These are phyloP conservation scores for Hanseniaspora clermontiae DNA, from an alignment of 805 yeast genomes.

Conservation along the genomic window DNA sequence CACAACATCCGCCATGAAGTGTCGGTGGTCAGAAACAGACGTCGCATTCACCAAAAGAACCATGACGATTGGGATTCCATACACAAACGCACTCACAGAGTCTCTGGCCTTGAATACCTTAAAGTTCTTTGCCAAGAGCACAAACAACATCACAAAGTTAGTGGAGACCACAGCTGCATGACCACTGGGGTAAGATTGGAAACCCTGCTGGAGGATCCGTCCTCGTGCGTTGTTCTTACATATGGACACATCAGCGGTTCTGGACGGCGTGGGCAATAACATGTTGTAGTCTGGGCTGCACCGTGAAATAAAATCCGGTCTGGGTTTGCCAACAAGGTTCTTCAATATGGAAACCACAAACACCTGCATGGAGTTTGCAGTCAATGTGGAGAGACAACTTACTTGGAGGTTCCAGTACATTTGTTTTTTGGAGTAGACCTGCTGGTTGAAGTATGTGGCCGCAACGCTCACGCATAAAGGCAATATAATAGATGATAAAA, in stretches of 20 bases:
- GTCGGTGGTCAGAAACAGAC: constrained; percentile 11
- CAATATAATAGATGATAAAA: background rate
- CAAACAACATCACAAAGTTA: constrained; percentile 6
- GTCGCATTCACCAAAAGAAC: constrained; percentile 9
- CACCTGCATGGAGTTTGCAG: constrained; percentile 12
- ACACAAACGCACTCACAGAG: constrained; percentile 6
- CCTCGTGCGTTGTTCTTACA: constrained; percentile 1
- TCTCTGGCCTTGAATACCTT: constrained; percentile 9
- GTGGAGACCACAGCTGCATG: constrained; percentile 13
- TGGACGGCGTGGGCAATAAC: background rate
- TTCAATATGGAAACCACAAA: constrained; percentile 10
- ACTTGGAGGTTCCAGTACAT: constrained; percentile 12
- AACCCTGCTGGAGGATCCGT: constrained; percentile 6
- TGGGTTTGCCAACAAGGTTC: constrained; percentile 5
- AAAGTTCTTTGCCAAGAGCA: constrained; percentile 5
- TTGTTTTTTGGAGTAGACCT: constrained; percentile 3
- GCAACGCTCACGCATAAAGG: background rate
- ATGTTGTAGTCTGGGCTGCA: constrained; percentile 6
- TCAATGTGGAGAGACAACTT: constrained; percentile 1
- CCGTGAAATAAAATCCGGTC: constrained; percentile 12
- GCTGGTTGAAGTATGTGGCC: background rate
- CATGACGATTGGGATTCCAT: constrained; percentile 6
- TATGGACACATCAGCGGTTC: constrained; percentile 4
- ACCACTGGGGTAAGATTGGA: constrained; percentile 13
- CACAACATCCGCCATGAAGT: constrained; percentile 7